Base-by-base conservation (phyloP, 805 yeast genomes). In the Schwanniomyces polymorphus region DNA sequence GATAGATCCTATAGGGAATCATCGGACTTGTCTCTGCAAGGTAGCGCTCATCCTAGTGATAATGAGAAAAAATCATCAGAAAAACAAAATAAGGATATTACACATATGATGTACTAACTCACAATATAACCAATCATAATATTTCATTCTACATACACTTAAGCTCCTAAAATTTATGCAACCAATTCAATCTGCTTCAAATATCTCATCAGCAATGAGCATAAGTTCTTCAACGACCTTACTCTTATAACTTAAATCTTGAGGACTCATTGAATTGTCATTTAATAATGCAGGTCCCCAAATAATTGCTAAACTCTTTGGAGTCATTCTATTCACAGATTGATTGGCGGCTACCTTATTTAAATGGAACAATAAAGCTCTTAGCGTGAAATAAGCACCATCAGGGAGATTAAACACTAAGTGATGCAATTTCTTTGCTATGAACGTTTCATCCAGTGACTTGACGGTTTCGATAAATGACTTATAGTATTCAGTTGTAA, bases 261-360 rank as follows among this genome's bases (percentile, higher is more conserved):
- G 88, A 3, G 82, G 80, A 49, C 82, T 85, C 59, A 78, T 72
- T 21, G 80, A 79, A 47, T 80, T 81, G 56, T 82, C 87, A 41
- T 84, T 81, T 63, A 94, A 77, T 44, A 94, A 68, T 2, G 88
- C 88, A 16, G 97, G 96, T 0, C 97, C 97, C 99, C 99, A 94
- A 33, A 92, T 91, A 34, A 89, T 88, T 41, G 96, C 88, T 57
- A 94, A 66, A 49, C 87, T 85, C 59, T 85, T 85, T 48, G 84
- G 76, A 41, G 83, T 83, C 99, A 94, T 94, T 61, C 94, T 78
- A 62, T 91, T 90, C 29, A 67, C 56, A 17, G 75, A 75, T 58
- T 84, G 85, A 46, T 82, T 75, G 26, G 78, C 77, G 33, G 85
- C 81, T 11, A 94, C 84, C 46, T 85, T 80, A 51, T 85, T 83